Conservation (phyloP, 148 eudicot genomes). For the Simmondsia chinensis region DNA sequence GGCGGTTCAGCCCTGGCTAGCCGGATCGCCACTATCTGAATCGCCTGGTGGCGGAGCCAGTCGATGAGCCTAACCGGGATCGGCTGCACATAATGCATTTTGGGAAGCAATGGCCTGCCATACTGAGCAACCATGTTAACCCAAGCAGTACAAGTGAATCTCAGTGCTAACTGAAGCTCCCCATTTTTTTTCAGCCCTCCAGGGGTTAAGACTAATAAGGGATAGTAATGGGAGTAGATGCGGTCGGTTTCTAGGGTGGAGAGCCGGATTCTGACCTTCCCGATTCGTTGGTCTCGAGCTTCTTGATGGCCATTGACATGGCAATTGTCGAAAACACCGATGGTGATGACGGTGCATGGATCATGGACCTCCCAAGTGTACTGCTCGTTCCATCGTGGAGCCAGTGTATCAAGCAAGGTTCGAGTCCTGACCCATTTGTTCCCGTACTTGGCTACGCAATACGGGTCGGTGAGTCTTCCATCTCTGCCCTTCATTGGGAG, state of each 20-base stretch:
- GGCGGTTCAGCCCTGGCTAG: slow-evolving; percentile 85
- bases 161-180: slow-evolving; percentile 73
- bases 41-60: slow-evolving; percentile 83
- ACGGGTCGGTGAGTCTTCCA: slow-evolving; percentile 69
- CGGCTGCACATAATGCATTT: slow-evolving; percentile 87
- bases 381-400: slow-evolving; percentile 88
- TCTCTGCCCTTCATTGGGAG: slow-evolving; percentile 74
- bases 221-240: slow-evolving; percentile 77
- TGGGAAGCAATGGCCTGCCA: slow-evolving; percentile 81
- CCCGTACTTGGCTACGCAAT: slow-evolving; percentile 92
- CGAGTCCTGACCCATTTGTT: slow-evolving; percentile 93
- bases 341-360: slow-evolving; percentile 81
- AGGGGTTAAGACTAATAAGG: slow-evolving; percentile 56
- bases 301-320: slow-evolving; percentile 58
- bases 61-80: slow-evolving; percentile 71
- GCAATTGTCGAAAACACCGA: slow-evolving; percentile 87
- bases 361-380: slow-evolving; percentile 94
- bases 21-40: slow-evolving; percentile 71
- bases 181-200: slow-evolving; percentile 83
- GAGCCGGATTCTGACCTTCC: slow-evolving; percentile 78
- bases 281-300: slow-evolving; percentile 60
- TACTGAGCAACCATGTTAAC: slow-evolving; percentile 86
- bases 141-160: slow-evolving; percentile 90
- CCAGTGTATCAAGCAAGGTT: slow-evolving; percentile 62
- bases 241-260: slow-evolving; percentile 78